phyloP scores from a whole-genome alignment of 148 eudicot genomes.

The Nyssa sinensis region DNA sequence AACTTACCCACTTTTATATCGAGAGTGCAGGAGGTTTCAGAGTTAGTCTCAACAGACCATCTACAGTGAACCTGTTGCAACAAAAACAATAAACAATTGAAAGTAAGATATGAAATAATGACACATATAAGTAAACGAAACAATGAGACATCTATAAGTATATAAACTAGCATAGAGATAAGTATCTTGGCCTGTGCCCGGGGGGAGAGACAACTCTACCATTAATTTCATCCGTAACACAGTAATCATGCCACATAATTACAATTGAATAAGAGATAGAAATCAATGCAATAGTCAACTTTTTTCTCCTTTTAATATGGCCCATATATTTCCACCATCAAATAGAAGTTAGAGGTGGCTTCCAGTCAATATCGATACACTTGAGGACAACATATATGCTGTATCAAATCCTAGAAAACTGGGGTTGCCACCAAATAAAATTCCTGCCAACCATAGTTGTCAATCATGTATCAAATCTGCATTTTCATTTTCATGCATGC shows the following conservation, averaged over 20 bases:
- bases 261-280: neutral
- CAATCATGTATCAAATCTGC: neutral
- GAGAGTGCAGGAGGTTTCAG: constrained; percentile 57
- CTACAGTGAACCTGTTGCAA: constrained; percentile 64
- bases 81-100: constrained; percentile 5
- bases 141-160: neutral
- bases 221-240: neutral
- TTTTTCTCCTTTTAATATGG: neutral
- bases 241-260: neutral
- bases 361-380: neutral
- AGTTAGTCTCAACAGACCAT: constrained; percentile 54
- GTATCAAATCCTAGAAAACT: neutral
- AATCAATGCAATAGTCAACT: neutral
- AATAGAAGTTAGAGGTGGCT: too few relatives aligned
- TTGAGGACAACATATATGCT: neutral
- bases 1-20: constrained; percentile 68
- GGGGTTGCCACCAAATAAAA: neutral
- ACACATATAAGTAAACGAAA: too few relatives aligned
- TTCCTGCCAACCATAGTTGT: neutral
- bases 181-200: too few relatives aligned
- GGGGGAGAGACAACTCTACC: too few relatives aligned
- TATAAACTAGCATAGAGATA: neutral
- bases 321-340: neutral
- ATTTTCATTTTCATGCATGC: too few relatives aligned
- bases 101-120: too few relatives aligned